Evolutionary conservation across 2,329 filamentous ascomycete genomes (phyloP), one percentile per base, ranked within the genome.

Genomic region (Arachnopeziza araneosa): DNA sequence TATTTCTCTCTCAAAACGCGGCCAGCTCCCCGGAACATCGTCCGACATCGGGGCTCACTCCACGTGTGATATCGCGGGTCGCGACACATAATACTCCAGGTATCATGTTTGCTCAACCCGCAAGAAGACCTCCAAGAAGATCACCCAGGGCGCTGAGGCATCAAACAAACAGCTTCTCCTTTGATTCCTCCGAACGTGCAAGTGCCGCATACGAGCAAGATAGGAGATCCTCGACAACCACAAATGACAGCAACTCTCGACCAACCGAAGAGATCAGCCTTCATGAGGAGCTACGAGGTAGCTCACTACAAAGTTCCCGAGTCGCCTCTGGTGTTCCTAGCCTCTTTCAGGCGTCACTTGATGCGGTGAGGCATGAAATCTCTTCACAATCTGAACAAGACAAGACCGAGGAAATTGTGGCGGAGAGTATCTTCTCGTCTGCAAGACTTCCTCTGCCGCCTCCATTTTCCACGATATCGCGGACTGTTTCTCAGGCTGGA

Each of bases 131-230:
- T 48, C 58, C 63, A 10, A 24, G 50, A 59, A 56, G 30, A 10
- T 53, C 62, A 17, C 63, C 63, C 19, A 70, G 66, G 17, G 63
- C 52, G 14, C 70, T 73, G 44, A 70, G 70, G 60, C 72, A 70
- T 55, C 72, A 73, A 57, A 72, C 70, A 17, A 69, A 73, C 32
- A 73, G 69, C 54, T 74, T 72, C 58, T 73, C 73, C n/a, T 71
- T 69, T 30, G 69, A 71, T 32, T 67, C 66, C 14, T 71, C 70
- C 2, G 71, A 72, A 57, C 64, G 66, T 60, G 66, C 69, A 19
- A 71, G 69, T 61, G 66, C 64, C 53, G 67, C 67, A 26, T 68
- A 70, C 57, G 71, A 71, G 44, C 68, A 70, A 58, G 66, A 69
- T 36, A 64, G 66, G 7, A 57, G 61, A 9, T 50, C 63, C 24